phyloP scores from a whole-genome alignment of 1,284 basidiomycete species.

The Vanrija pseudolonga region DNA sequence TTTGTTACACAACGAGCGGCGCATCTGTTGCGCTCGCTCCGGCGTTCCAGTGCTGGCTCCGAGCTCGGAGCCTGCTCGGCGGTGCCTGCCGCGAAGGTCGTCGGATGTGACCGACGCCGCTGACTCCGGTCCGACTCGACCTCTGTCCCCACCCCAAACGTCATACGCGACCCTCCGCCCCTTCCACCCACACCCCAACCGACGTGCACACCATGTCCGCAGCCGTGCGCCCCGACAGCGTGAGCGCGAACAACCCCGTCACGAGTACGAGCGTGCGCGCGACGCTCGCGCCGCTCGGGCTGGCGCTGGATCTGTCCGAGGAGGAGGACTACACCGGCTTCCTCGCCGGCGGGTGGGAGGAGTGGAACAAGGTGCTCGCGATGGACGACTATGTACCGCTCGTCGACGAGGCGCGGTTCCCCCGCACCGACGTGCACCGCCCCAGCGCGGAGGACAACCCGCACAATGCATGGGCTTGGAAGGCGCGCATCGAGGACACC shows the following conservation, averaged over 20 bases:
- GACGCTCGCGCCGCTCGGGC: conserved; percentile 17
- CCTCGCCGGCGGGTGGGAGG: conserved; percentile 29
- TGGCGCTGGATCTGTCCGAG: conserved; percentile 6
- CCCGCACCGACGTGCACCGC: conserved; percentile 20
- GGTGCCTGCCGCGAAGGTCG: no score
- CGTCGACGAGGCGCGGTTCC: conserved; percentile 27
- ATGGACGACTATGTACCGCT: conserved; percentile 33
- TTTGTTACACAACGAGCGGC: no score
- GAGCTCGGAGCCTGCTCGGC: no score
- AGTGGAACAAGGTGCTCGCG: conserved; percentile 27
- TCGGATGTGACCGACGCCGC: no score
- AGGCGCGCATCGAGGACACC: conserved; percentile 10
- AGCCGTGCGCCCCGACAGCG: conserved; percentile 17
- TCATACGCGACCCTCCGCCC: neutral
- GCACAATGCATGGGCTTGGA: conserved; percentile 33
- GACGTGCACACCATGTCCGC: conserved; percentile 17
- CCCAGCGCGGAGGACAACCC: conserved; percentile 22
- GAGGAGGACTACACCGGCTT: conserved; percentile 18
- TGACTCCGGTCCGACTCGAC: no score
- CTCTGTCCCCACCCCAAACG: no score
- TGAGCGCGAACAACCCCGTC: conserved; percentile 29
- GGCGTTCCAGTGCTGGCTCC: no score
- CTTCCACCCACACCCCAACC: neutral
- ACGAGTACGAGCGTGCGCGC: conserved; percentile 16
- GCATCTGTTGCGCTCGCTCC: no score